A percentile compares a stretch with the other conserved stretches of the same genome.
These are phyloP conservation scores for Suillus americanus DNA, from an alignment of 768 basidiomycete genomes.

Conservation along the genomic window DNA sequence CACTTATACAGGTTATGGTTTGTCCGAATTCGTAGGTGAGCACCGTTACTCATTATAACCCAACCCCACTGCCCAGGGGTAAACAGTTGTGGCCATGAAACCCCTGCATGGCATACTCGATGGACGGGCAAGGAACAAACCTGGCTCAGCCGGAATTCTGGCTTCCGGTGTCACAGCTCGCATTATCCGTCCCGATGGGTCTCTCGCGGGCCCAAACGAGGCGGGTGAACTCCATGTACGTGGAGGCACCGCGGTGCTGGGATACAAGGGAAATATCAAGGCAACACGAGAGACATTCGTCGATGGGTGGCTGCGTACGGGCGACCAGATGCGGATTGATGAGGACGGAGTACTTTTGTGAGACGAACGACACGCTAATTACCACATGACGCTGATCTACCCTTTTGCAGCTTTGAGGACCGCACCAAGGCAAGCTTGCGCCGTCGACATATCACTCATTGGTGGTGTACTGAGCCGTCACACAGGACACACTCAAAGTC, in stretches of 20 bases:
- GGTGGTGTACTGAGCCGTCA: neutral
- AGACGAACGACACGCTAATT: slow-evolving; percentile 10
- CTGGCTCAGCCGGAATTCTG: slow-evolving; percentile 51
- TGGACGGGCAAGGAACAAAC: slow-evolving; percentile 33
- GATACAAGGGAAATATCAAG: slow-evolving; percentile 66
- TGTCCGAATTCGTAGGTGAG: slow-evolving; percentile 54
- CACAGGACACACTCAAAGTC: slow-evolving; percentile 69
- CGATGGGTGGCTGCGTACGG: slow-evolving; percentile 69
- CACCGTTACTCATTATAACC: neutral
- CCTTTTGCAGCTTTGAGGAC: slow-evolving; percentile 54
- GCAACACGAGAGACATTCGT: slow-evolving; percentile 59
- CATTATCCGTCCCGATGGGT: slow-evolving; percentile 51
- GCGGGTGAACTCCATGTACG: slow-evolving; percentile 60
- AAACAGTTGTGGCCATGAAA: slow-evolving; percentile 25
- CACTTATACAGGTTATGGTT: slow-evolving; percentile 50
- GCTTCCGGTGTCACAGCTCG: slow-evolving; percentile 57
- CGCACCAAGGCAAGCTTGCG: slow-evolving; percentile 50
- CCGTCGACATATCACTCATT: slow-evolving; percentile 17
- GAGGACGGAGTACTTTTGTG: slow-evolving; percentile 60
- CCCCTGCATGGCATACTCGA: slow-evolving; percentile 41
- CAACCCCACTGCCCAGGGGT: neutral
- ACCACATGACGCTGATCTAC: neutral
- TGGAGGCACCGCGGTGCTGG: slow-evolving; percentile 49
- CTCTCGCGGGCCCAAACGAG: slow-evolving; percentile 51
- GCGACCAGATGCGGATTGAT: slow-evolving; percentile 60